Base-by-base conservation (phyloP, 2,329 filamentous ascomycete species). In the Colletotrichum sidae region DNA sequence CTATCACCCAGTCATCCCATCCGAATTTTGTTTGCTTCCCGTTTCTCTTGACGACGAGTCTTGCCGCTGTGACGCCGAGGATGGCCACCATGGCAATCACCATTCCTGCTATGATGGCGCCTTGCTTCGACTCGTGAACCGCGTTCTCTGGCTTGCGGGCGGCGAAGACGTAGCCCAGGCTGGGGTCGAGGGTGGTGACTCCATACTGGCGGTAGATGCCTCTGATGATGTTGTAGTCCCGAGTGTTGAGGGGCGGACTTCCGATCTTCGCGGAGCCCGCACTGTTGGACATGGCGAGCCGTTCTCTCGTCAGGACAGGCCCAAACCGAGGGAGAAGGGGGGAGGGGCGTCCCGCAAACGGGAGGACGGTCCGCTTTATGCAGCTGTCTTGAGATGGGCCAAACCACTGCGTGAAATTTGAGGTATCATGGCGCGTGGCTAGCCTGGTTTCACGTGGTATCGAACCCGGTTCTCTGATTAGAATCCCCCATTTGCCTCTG, bases 81-180 rank as follows among this genome's bases (percentile, higher is more conserved):
- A 67, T 67, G 35, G 61, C 65, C 34, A 67, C 38, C 25, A 67
- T 50, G 13, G 61, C 65, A 8, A 61, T 34, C 6, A 51, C 54
- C 65, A 67, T 67, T 15, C 65, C 61, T 2, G 50, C 61, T 8
- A 67, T 67, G 49, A 67, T 65, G 49, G 52, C 61, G n/a, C 41
- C 47, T 17, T 67, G 65, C 35, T 65, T 65, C 49, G 55, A 53
- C 33, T 67, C 61, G 39, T 67, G 65, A 8, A 57, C 65, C 6
- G 54, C 55, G 6, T 56, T 41, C 9, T 53, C 42, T 3, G 61
- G 61, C 53, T 53, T 44, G 17, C 41, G 42, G n/a, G 61, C 61
- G 15, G 65, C 56, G 25, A 65, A 61, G 2, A 54, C 15, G 34
- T 65, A 65, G 34, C 61, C 65, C 35, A 47, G 25, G 38, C 52